Evolutionary conservation across 2,329 filamentous ascomycete genomes (phyloP), one percentile per base, ranked within the genome.

Genomic region (Gyromitra esculenta): DNA sequence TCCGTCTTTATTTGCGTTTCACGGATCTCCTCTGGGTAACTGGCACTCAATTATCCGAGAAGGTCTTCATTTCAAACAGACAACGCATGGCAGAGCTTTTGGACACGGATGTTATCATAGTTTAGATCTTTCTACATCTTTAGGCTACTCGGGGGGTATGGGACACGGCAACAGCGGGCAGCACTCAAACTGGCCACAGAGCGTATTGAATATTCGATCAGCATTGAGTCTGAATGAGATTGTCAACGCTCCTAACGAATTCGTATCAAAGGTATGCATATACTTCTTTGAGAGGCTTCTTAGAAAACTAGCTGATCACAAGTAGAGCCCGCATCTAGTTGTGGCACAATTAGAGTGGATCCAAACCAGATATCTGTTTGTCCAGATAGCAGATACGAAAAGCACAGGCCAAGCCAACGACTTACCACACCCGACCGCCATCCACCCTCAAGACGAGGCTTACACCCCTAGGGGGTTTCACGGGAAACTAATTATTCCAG

Each of bases 31-130:
- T 0, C 79, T 97, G 1, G 79, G 83, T 1, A 97, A 97, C 81
- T 97, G 94, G 94, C 94, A 97, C 83, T 92, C 91, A 80, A 97
- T 97, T 80, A 89, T 97, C 78, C 89, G 94, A 41, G 89, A 91
- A 76, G 94, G 94, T 0, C 85, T 97, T 5, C 89, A 97, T 82
- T 97, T 90, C 83, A 87, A 89, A 3, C 83, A 87, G 0, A 83
- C 85, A 0, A 54, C 82, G 0, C 84, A 95, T 82, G 94, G 94
- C 0, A 89, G 94, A 77, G 85, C 90, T 0, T 93, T 79, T 81
- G 94, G 94, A 0, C 75, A 97, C 81, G 94, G 94, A 0, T 91
- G 96, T 1, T 97, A 97, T 81, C 91, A 96, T 82, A 91, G 92
- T 52, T 84, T 84, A 9, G 78, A 89, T 1, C 88, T 89, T 62